phyloP scores from a whole-genome alignment of 352 stramenopile genomes.

The Phytophthora foliorum region DNA sequence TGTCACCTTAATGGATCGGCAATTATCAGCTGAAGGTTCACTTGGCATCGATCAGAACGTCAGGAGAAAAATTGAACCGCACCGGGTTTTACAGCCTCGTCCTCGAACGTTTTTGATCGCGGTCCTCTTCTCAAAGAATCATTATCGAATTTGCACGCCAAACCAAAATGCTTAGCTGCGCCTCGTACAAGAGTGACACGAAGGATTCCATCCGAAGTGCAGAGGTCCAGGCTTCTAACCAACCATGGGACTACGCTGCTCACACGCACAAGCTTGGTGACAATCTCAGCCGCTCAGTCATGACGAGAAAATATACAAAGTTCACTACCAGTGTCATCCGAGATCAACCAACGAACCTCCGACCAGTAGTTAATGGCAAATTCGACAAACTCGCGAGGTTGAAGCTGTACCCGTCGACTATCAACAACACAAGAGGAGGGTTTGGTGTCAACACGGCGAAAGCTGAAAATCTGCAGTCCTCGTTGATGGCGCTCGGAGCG shows the following conservation, averaged over 20 bases:
- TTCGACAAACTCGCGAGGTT: not conserved
- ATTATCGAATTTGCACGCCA: not conserved
- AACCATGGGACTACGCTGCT: not conserved
- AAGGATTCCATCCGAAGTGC: not conserved
- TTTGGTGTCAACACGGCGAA: not conserved
- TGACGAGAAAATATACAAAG: not conserved
- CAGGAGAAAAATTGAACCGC: not conserved
- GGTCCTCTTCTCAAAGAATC: not conserved
- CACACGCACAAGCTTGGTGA: not conserved
- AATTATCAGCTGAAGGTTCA: not conserved
- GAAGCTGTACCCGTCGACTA: not conserved
- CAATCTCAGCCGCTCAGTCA: not conserved
- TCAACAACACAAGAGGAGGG: not conserved
- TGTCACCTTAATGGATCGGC: too few species aligned
- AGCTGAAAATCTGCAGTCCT: not conserved
- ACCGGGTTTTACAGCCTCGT: not conserved
- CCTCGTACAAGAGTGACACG: conserved; percentile 3
- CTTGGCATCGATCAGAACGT: conserved; percentile 7
- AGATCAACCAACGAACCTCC: not conserved
- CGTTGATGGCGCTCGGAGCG: conserved; percentile 6
- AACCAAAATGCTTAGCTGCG: conserved; percentile 12
- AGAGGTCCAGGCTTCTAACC: not conserved
- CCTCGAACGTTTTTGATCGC: conserved; percentile 1
- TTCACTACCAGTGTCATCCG: not conserved
- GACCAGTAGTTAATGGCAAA: not conserved